phyloP scores from a whole-genome alignment of 2,329 filamentous ascomycete genomes.

The Eutypella sp. region DNA sequence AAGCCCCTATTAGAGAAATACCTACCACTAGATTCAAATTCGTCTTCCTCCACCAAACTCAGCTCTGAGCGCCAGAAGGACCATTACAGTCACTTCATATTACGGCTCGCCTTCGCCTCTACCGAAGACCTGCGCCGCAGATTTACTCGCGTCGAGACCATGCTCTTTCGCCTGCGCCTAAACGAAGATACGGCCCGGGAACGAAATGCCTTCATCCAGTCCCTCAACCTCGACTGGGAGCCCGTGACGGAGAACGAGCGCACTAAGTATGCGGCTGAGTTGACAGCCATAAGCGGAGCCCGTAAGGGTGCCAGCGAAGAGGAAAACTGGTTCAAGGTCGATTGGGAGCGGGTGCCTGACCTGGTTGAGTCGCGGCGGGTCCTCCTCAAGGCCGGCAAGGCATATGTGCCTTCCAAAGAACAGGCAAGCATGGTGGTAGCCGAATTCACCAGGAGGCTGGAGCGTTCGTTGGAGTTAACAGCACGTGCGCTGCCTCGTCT shows the following conservation, averaged over 20 bases:
- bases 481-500: constrained; percentile 85
- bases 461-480: constrained; percentile 81
- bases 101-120: constrained; percentile 84
- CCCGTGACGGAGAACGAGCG: constrained; percentile 75
- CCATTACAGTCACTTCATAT: constrained; percentile 96
- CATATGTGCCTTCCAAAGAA: constrained; percentile 83
- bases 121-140: constrained; percentile 86
- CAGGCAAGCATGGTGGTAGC: constrained; percentile 84
- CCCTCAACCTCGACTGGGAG: constrained; percentile 79
- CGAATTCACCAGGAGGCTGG: constrained; percentile 76
- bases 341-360: constrained; percentile 90
- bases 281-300: constrained; percentile 45
- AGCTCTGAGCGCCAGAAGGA: constrained; percentile 81
- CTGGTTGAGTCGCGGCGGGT: constrained; percentile 76
- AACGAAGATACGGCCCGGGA: constrained; percentile 71
- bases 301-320: constrained; percentile 56
- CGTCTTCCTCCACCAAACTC: constrained; percentile 41
- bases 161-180: constrained; percentile 81
- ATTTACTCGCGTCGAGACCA: constrained; percentile 81
- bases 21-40: constrained; percentile 24
- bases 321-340: constrained; percentile 91
- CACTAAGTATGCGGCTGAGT: constrained; percentile 53
- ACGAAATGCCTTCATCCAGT: constrained; percentile 68
- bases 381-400: constrained; percentile 74
- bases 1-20: constrained; percentile 76